Percentiles rank a stretch among this genome's conserved stretches.
Conservation (phyloP, 2,329 filamentous ascomycete genomes). For the Alternaria arborescens region DNA sequence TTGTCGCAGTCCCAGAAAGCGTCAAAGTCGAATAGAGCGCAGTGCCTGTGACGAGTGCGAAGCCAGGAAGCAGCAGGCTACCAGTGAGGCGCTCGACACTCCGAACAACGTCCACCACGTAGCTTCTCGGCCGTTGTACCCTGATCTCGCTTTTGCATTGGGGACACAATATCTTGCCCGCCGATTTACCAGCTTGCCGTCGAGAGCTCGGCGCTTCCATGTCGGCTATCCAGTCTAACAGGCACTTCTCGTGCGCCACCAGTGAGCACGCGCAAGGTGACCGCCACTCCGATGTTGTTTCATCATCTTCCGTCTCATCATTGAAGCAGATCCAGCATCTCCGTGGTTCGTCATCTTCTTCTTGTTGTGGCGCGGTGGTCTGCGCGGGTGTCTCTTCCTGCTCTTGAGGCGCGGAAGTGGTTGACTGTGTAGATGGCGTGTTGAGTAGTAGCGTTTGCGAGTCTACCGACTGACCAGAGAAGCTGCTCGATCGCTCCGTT, state of each 20-base stretch:
- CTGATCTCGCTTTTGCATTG: constrained; percentile 87
- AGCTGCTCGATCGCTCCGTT: constrained; percentile 43
- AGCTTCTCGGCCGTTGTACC: constrained; percentile 77
- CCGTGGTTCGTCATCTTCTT: constrained; percentile 52
- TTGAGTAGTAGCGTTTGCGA: constrained; percentile 58
- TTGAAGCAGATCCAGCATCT: constrained; percentile 77
- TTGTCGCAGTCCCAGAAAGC: constrained; percentile 68
- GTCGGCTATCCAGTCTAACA: constrained; percentile 93
- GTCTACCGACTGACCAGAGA: constrained; percentile 54
- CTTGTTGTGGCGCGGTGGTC: constrained; percentile 17
- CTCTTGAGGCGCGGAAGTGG: constrained; percentile 21
- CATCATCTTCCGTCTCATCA: constrained; percentile 70
- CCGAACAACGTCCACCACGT: constrained; percentile 73
- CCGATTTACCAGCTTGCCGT: constrained; percentile 55
- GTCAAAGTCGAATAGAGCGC: constrained; percentile 56
- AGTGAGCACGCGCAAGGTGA: constrained; percentile 91
- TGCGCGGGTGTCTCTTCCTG: constrained; percentile 27
- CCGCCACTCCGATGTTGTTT: constrained; percentile 74
- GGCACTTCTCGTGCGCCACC: constrained; percentile 87
- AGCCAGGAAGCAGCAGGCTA: constrained; percentile 70
- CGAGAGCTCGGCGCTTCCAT: constrained; percentile 71
- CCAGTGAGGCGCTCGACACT: constrained; percentile 65
- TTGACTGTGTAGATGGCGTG: constrained; percentile 32
- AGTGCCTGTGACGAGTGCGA: constrained; percentile 64
- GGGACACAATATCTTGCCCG: constrained; percentile 78